Percentiles rank a stretch among this genome's conserved stretches.
Conservation (phyloP, 2,329 filamentous ascomycete genomes). For the Aspergillus carbonarius region DNA sequence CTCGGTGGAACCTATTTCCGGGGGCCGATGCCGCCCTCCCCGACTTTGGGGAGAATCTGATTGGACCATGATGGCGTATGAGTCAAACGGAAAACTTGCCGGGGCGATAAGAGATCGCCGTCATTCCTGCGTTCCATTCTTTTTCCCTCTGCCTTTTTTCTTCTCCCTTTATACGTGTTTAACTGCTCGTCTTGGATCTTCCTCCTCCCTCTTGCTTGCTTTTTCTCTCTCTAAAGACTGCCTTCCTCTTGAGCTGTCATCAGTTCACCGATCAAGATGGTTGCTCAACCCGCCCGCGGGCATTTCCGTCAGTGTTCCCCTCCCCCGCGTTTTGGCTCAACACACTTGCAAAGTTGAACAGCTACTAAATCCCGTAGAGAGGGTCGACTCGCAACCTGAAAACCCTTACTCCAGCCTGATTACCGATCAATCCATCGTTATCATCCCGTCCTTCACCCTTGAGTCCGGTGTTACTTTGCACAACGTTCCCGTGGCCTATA, state of each 20-base stretch:
- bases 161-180: not conserved
- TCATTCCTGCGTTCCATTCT: not conserved
- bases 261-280: slow-evolving; percentile 22
- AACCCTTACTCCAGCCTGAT: slow-evolving; percentile 89
- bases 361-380: slow-evolving; percentile 59
- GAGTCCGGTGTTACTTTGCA: slow-evolving; percentile 83
- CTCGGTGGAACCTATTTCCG: not conserved
- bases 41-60: not conserved
- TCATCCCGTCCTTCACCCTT: slow-evolving; percentile 85
- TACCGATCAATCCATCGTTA: slow-evolving; percentile 80
- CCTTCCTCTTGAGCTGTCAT: not conserved
- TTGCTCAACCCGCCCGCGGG: slow-evolving; percentile 20
- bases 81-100: slow-evolving; percentile 4
- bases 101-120: not conserved
- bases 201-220: not conserved
- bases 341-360: slow-evolving; percentile 20
- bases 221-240: not conserved
- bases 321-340: slow-evolving; percentile 6
- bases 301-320: slow-evolving; percentile 41
- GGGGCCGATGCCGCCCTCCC: not conserved
- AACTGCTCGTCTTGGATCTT: not conserved
- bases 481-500: slow-evolving; percentile 70
- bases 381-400: slow-evolving; percentile 68
- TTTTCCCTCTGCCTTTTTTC: not conserved
- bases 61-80: slow-evolving; percentile 3